Percentiles rank a stretch among this genome's conserved stretches.
Evolutionary conservation across 2,329 filamentous ascomycete species (phyloP).

Genomic region (Eutypa lata): DNA sequence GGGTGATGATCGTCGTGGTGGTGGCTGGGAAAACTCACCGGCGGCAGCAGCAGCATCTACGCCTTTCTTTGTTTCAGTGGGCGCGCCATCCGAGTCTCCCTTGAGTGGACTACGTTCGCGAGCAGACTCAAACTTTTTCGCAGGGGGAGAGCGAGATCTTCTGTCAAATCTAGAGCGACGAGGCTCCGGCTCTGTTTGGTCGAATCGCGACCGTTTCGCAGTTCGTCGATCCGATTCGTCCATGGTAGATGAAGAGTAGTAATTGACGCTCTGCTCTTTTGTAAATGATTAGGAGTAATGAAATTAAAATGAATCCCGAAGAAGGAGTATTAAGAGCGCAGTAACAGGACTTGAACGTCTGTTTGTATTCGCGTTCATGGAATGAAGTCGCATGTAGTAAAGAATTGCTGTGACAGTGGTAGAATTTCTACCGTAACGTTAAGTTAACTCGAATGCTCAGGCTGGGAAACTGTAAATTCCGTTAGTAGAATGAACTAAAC

Average conservation of each 20-base stretch:
- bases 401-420: slow-evolving; percentile 1
- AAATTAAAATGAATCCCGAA: no score
- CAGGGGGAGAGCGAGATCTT: slow-evolving; percentile 79
- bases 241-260: slow-evolving; percentile 46
- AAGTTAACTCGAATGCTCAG: no score
- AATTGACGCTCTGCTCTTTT: neutral
- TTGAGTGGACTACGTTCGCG: slow-evolving; percentile 78
- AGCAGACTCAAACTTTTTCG: slow-evolving; percentile 62
- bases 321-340: neutral
- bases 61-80: slow-evolving; percentile 43
- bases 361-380: no score
- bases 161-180: slow-evolving; percentile 83
- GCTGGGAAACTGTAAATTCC: no score
- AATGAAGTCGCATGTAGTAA: neutral
- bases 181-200: slow-evolving; percentile 82
- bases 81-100: slow-evolving; percentile 36
- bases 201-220: slow-evolving; percentile 86
- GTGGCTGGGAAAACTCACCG: slow-evolving; percentile 47
- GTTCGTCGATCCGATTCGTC: slow-evolving; percentile 71
- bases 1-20: slow-evolving; percentile 8
- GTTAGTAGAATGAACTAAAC: no score
- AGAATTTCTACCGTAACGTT: neutral
- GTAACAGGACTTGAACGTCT: no score
- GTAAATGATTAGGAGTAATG: neutral
- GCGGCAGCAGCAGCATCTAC: slow-evolving; percentile 74